These are phyloP conservation scores for Gillenia trifoliata DNA, from an alignment of 306 rosid genomes.

Conservation along the genomic window DNA sequence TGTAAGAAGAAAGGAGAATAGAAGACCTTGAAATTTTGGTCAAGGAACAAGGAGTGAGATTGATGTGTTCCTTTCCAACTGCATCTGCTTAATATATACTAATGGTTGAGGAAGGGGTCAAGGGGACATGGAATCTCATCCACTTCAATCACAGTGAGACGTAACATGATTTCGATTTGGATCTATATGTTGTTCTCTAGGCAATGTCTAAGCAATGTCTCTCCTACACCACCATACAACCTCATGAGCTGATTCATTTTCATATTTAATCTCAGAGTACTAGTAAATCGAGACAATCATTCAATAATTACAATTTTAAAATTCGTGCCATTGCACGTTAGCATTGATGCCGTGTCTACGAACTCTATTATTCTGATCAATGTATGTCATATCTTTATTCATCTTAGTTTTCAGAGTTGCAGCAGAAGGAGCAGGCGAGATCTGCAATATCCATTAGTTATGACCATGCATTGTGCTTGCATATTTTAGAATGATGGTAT, in stretches of 20 bases:
- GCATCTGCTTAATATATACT: background rate
- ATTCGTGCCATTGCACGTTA: background rate
- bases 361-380: background rate
- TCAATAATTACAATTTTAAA: background rate
- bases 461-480: background rate
- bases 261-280: background rate
- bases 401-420: background rate
- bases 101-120: background rate
- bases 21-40: background rate
- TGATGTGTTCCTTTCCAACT: background rate
- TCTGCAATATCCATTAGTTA: background rate
- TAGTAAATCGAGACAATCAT: background rate
- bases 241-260: background rate
- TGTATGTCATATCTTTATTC: background rate
- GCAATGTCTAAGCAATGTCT: constrained; percentile 15
- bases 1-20: background rate
- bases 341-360: background rate
- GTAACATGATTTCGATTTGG: constrained; percentile 22
- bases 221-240: constrained; percentile 19
- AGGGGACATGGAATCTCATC: constrained; percentile 31
- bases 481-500: background rate
- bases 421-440: background rate
- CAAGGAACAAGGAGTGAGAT: constrained; percentile 2
- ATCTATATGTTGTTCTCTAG: background rate
- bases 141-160: background rate